Evolutionary conservation across 352 stramenopile genomes (phyloP), one percentile per base, ranked within the genome.

Genomic region (Saprolegnia parasitica): DNA sequence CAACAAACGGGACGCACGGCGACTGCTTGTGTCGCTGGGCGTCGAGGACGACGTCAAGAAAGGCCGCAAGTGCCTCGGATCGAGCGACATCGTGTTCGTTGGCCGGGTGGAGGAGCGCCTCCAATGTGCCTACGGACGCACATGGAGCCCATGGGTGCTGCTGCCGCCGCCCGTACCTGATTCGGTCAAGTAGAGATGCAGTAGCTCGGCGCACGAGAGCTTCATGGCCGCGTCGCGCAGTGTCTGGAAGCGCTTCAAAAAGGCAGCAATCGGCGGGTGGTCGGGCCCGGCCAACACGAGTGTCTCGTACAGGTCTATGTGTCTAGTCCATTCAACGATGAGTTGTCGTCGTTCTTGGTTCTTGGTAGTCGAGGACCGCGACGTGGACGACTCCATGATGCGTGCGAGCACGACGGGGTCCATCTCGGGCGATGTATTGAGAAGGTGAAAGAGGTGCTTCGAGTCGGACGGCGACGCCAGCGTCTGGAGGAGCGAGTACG

Each of bases 51-150:
- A 89, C 80, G 16, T 76, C 73, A 11, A 95, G 56, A 37, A 93
- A 90, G 42, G 84, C 82, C 10, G 84, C 83, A 0, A 95, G 64
- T 4, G 78, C 78, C 26, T 91, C 73, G 15, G 84, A 77, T n/a
- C 83, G 77, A 1, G 75, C 77, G 10, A 89, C 84, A 29, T 91
- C 76, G 18, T 76, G 65, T 0, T 75, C 67, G 0, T 78, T 86
- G 1, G 71, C 74, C 0, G 87, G 87, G 56, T 80, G 74, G 18
- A 91, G 67, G 18, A 91, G 24, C 6, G 46, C 62, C 26, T 83
- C 61, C 46, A 87, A 57, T 9, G 62, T 21, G 18, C 63, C 63
- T 70, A 61, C 9, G n/a, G 10, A 10, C 32, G 42, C n/a, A 62
- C 26, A n/a, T n/a, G n/a, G n/a, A n/a, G n/a, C n/a, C n/a, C n/a